Evolutionary conservation across 1,284 basidiomycete species (phyloP).

Genomic region (Sparassis latifolia): DNA sequence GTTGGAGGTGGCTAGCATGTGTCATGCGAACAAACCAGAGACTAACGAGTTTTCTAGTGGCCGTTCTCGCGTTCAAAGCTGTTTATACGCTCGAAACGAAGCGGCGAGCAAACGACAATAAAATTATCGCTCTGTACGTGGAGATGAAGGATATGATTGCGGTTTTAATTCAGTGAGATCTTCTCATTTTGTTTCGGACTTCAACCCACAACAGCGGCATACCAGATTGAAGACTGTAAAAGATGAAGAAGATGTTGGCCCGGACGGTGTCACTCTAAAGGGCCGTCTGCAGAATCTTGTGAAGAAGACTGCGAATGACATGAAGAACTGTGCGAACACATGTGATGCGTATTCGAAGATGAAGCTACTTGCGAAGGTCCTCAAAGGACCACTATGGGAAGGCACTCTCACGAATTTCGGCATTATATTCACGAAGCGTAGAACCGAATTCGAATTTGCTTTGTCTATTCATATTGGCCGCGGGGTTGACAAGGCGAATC

Average conservation of each 20-base stretch:
- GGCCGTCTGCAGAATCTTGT: slow-evolving; percentile 16
- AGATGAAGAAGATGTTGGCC: slow-evolving; percentile 10
- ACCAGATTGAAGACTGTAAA: slow-evolving; percentile 14
- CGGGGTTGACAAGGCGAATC: slow-evolving; percentile 27
- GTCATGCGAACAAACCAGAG: background rate
- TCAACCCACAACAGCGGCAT: slow-evolving; percentile 15
- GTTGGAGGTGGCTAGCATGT: slow-evolving; percentile 16
- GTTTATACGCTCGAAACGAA: slow-evolving; percentile 34
- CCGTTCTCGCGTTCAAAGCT: slow-evolving; percentile 36
- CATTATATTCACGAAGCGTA: slow-evolving; percentile 25
- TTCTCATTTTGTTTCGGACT: slow-evolving; percentile 12
- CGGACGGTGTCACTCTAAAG: slow-evolving; percentile 16
- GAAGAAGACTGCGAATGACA: slow-evolving; percentile 20
- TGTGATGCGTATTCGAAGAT: slow-evolving; percentile 30
- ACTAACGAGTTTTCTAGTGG: slow-evolving; percentile 24
- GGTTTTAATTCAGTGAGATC: slow-evolving; percentile 32
- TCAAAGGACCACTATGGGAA: slow-evolving; percentile 33
- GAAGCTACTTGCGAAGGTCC: slow-evolving; percentile 26
- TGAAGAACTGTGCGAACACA: slow-evolving; percentile 24
- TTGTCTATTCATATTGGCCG: slow-evolving; percentile 29
- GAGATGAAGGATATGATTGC: slow-evolving; percentile 41
- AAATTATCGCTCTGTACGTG: slow-evolving; percentile 32
- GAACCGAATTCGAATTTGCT: slow-evolving; percentile 25
- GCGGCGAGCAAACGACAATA: slow-evolving; percentile 36
- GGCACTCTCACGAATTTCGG: slow-evolving; percentile 26